These are phyloP conservation scores for Pneumocystis sp. DNA, from an alignment of 1,139 yeast genomes.

Conservation along the genomic window DNA sequence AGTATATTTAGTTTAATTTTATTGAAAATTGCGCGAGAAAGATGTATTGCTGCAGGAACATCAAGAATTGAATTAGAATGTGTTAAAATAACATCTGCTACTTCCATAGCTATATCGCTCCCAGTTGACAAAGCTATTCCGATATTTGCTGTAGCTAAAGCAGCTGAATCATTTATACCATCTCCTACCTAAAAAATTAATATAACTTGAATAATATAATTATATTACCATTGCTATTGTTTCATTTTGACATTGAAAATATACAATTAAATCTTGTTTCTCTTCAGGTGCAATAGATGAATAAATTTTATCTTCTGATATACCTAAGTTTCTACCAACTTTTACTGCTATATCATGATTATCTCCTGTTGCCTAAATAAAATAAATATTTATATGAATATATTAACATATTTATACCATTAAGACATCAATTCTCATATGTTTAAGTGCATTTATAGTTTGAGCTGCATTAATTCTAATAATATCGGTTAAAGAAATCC, in stretches of 20 bases:
- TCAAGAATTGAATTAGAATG: constrained; percentile 39
- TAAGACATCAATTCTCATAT: constrained; percentile 51
- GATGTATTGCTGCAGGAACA: constrained; percentile 55
- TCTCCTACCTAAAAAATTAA: constrained; percentile 44
- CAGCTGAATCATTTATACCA: constrained; percentile 95
- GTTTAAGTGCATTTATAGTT: constrained; percentile 42
- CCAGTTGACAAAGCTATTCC: constrained; percentile 90
- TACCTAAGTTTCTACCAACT: constrained; percentile 55
- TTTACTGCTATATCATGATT: constrained; percentile 44
- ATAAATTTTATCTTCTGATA: constrained; percentile 48
- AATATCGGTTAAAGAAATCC: constrained; percentile 52
- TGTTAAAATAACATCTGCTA: constrained; percentile 76
- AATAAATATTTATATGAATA: not conserved
- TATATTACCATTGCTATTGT: constrained; percentile 38
- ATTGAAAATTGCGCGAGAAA: constrained; percentile 53
- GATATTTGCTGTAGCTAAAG: constrained; percentile 70
- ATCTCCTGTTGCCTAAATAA: constrained; percentile 56
- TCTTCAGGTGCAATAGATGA: constrained; percentile 67
- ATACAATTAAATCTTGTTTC: constrained; percentile 52
- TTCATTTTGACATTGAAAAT: constrained; percentile 32
- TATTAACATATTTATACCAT: constrained; percentile 29
- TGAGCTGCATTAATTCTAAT: constrained; percentile 50
- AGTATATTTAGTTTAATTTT: constrained; percentile 68
- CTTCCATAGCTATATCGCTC: constrained; percentile 89
- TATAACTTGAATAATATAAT: not conserved